Base-by-base conservation (phyloP, 257 asterid genomes). In the Cynanchum wilfordii region DNA sequence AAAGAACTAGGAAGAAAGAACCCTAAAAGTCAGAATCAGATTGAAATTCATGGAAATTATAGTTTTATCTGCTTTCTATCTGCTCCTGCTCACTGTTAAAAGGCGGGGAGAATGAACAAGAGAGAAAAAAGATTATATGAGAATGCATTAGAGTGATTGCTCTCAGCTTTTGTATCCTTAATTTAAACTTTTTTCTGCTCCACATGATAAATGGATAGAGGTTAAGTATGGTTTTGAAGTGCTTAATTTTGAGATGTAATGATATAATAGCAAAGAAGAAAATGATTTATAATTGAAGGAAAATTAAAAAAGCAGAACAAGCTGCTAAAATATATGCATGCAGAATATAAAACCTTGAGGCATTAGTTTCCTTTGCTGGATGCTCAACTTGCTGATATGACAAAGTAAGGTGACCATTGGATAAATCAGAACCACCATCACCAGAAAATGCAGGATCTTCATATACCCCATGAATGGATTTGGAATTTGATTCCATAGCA, bases 341-440 rank as follows among this genome's bases (percentile, higher is more conserved):
- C 9, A 9, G 15, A 49, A 56, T 69, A 42, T 51, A 82, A 47
- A 62, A 87, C 96, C 89, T 82, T 75, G 77, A 79, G 38, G 66
- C 49, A 64, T 70, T 54, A 74, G 47, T 78, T 77, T 66, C 90
- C 57, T 29, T 30, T 22, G 42, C 73, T 54, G 84, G 75, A 66
- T 79, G 82, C 73, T 76, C 85, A 82, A 78, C 78, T 50, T 78
- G 82, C 78, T 78, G 77, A 68, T 60, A 62, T 67, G 89, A 71
- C 58, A 73, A 79, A 72, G 72, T n/a, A 11, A 65, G 73, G 72
- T 69, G 82, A 72, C 87, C 92, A 71, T 82, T 87, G 25, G 62
- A 59, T 74, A 69, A 45, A 68, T 79, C 80, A 66, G 75, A 70
- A 38, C 44, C 78, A 76, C 62, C 58, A 45, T 69, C 63, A 66